These are phyloP conservation scores for Kwoniella sp. DNA, from an alignment of 768 basidiomycete species.

Conservation along the genomic window DNA sequence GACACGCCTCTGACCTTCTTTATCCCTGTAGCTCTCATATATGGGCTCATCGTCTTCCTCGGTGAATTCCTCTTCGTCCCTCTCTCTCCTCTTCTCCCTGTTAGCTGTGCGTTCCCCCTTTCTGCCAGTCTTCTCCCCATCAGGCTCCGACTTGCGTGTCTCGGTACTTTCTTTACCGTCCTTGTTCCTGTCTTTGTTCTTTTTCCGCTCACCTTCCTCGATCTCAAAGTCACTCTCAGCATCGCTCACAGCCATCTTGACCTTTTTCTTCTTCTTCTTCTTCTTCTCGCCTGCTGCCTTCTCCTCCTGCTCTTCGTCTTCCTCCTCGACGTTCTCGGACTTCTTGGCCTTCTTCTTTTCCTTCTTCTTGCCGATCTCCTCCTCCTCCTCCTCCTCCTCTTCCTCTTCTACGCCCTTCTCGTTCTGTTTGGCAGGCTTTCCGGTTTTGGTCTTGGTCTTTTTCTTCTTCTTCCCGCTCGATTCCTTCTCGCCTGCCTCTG, in stretches of 20 bases:
- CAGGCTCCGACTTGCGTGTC: conserved; percentile 1
- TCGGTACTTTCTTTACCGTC: neutral
- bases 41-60: conserved; percentile 14
- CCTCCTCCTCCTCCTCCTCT: neutral
- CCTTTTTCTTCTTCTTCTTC: conserved; percentile 12
- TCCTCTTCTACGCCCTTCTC: conserved; percentile 3
- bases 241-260: neutral
- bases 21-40: conserved; percentile 14
- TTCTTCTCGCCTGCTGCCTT: conserved; percentile 6
- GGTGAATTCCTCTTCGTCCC: neutral
- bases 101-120: neutral
- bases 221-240: neutral
- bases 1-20: conserved; percentile 5
- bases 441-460: conserved; percentile 2
- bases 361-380: conserved; percentile 8
- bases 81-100: neutral
- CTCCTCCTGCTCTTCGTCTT: conserved; percentile 13
- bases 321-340: neutral
- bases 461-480: conserved; percentile 8
- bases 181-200: neutral
- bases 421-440: neutral
- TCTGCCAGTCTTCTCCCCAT: conserved; percentile 1
- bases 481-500: neutral
- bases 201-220: conserved; percentile 3
- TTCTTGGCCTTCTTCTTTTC: conserved; percentile 1